Base-by-base conservation (phyloP, 345 rosid genomes). In the Salix dunnii region DNA sequence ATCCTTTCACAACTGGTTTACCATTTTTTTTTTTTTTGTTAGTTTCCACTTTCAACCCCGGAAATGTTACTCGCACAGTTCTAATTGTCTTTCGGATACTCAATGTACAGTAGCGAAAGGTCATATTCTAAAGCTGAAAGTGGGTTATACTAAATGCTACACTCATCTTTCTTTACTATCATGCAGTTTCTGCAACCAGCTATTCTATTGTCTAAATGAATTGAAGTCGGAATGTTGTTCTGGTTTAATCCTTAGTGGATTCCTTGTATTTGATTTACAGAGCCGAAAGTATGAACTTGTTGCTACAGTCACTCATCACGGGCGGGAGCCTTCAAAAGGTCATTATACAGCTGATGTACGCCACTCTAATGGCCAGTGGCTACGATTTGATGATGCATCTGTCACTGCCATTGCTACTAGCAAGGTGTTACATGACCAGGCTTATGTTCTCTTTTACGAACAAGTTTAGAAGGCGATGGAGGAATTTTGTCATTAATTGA, bases 251-350 rank as follows among this genome's bases (percentile, higher is more conserved):
- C 61, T 51, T 78, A 75, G 71, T 17, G 35, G 62, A 74, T 33
- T 74, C 35, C 58, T 21, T 72, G 8, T 68, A 66, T 38, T 58
- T 82, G 78, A 28, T 74, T 76, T 81, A 17, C 84, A 93, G 98
- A 82, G 97, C 27, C 86, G 93, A 65, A 96, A 84, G 75, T 93
- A 96, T 74, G 94, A 93, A 82, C 99, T 96, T 68, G 92, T 93
- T 69, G 98, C 97, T 7, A 92, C 99, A 0, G 71, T 96, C 51
- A 93, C 98, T 33, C 99, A 96, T 86, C 98, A 92, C 40, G 99
- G 99, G 69, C 80, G 92, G 79, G 97, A 93, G 55, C 95, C 97
- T 5, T 93, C 97, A 0, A 93, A 91, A 86, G 99, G 98, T 42
- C 98, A 96, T 82, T 96, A 96, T 62, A 93, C 97, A 2, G 87